These are phyloP conservation scores for Ophiobolus disseminans DNA, from an alignment of 2,329 filamentous ascomycete genomes.

Conservation along the genomic window DNA sequence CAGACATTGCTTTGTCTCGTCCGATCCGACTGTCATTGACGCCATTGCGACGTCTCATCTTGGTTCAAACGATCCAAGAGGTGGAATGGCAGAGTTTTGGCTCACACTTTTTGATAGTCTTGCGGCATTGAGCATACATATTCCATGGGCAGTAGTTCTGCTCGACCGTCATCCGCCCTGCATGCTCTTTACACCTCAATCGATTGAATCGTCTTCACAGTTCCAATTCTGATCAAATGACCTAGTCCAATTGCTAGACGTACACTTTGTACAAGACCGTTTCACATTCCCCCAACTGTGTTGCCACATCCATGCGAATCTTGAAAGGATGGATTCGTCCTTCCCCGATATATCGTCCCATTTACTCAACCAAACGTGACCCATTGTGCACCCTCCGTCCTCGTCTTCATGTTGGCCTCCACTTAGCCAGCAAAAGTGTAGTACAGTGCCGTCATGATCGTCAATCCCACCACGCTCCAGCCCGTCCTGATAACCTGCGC, in stretches of 20 bases:
- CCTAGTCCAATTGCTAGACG: neutral
- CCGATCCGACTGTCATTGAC: too few species aligned
- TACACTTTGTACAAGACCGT: neutral
- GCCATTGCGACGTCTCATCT: neutral
- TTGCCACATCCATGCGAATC: too few species aligned
- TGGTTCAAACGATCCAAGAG: neutral
- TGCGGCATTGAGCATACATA: too few species aligned
- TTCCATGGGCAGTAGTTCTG: too few species aligned
- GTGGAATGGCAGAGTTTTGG: too few species aligned
- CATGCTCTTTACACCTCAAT: too few species aligned
- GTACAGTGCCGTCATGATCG: constrained; percentile 50
- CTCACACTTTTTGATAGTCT: too few species aligned
- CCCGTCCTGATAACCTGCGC: constrained; percentile 69
- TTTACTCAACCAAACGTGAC: too few species aligned
- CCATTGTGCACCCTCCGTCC: neutral
- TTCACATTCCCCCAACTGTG: neutral
- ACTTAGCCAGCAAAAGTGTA: constrained; percentile 32
- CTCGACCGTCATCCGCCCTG: too few species aligned
- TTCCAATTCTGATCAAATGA: too few species aligned
- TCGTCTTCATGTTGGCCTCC: neutral
- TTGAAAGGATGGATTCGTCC: too few species aligned
- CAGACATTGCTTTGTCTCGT: neutral
- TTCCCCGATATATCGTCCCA: too few species aligned
- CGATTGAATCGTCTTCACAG: neutral
- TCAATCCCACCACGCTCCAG: constrained; percentile 67